Evolutionary conservation across 352 stramenopile genomes (phyloP).

Genomic region (Peronospora tabacina): DNA sequence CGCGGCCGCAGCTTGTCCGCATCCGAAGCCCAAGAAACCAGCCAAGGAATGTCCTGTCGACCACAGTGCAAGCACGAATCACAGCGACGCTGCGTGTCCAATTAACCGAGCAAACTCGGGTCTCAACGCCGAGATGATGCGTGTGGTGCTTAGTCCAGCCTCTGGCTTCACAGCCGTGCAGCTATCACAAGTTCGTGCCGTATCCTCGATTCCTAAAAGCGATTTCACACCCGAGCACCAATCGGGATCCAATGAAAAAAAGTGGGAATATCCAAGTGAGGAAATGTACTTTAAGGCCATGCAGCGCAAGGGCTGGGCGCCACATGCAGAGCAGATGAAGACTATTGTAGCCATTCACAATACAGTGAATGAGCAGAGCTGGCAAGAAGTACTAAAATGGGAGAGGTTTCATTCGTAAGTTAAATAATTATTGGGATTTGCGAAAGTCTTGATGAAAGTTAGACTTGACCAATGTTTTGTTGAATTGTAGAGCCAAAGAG

Average conservation of each 20-base stretch:
- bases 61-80: slow-evolving; percentile 7
- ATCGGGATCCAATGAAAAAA: slow-evolving; percentile 26
- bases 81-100: slow-evolving; percentile 1
- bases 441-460: background rate
- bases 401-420: slow-evolving; percentile 66
- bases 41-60: slow-evolving; percentile 16
- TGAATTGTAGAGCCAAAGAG: slow-evolving; percentile 24
- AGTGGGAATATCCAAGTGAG: slow-evolving; percentile 96
- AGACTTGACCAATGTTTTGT: background rate
- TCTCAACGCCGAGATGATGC: slow-evolving; percentile 59
- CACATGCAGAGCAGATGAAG: slow-evolving; percentile 88
- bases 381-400: slow-evolving; percentile 89
- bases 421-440: background rate
- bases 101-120: slow-evolving; percentile 24
- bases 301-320: slow-evolving; percentile 93
- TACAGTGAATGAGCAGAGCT: slow-evolving; percentile 95
- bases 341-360: slow-evolving; percentile 97
- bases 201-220: slow-evolving; percentile 93
- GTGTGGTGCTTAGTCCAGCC: slow-evolving; percentile 34
- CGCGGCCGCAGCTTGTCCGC: slow-evolving; percentile 44
- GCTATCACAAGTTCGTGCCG: slow-evolving; percentile 81
- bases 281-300: slow-evolving; percentile 98
- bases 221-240: slow-evolving; percentile 71
- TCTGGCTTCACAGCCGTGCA: slow-evolving; percentile 21
- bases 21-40: slow-evolving; percentile 16